Evolutionary conservation across 192 early-diverging fungal species (phyloP).

Genomic region (Backusella sp.): DNA sequence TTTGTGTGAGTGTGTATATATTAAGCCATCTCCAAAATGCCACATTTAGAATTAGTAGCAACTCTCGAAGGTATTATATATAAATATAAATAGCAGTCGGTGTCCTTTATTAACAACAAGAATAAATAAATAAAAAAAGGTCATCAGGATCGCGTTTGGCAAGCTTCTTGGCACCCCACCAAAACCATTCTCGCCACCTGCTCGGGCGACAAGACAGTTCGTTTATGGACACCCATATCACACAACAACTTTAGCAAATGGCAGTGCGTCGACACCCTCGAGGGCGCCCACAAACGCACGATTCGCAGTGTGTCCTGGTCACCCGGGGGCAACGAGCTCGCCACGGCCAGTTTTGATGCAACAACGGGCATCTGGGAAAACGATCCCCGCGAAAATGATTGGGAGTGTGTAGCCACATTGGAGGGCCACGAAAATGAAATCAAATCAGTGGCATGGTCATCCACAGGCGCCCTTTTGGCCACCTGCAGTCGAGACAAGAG

Average conservation of each 20-base stretch:
- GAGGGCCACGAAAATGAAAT: constrained; percentile 99
- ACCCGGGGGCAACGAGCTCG: constrained; percentile 67
- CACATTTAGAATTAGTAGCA: constrained; percentile 17
- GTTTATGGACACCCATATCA: constrained; percentile 72
- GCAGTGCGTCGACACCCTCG: constrained; percentile 70
- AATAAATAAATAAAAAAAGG: constrained; percentile 38
- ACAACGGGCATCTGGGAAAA: constrained; percentile 92
- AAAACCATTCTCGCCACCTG: constrained; percentile 77
- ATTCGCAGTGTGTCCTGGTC: constrained; percentile 88
- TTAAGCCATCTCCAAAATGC: neutral
- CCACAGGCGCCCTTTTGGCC: constrained; percentile 78
- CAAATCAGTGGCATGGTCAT: constrained; percentile 88
- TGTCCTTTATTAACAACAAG: neutral
- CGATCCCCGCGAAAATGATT: constrained; percentile 53
- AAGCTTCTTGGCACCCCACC: constrained; percentile 80
- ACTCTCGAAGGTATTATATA: constrained; percentile 15
- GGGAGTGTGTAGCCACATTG: constrained; percentile 89
- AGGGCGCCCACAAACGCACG: constrained; percentile 89
- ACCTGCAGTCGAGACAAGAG: constrained; percentile 96
- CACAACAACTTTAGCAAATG: constrained; percentile 50
- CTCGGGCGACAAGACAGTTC: constrained; percentile 84
- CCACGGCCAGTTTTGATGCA: constrained; percentile 92
- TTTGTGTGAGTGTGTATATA: neutral
- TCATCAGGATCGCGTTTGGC: constrained; percentile 87
- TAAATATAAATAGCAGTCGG: no score